Percentiles rank a stretch among this genome's conserved stretches.
phyloP scores from a whole-genome alignment of 2,329 filamentous ascomycete genomes.

The Fusarium continuum region DNA sequence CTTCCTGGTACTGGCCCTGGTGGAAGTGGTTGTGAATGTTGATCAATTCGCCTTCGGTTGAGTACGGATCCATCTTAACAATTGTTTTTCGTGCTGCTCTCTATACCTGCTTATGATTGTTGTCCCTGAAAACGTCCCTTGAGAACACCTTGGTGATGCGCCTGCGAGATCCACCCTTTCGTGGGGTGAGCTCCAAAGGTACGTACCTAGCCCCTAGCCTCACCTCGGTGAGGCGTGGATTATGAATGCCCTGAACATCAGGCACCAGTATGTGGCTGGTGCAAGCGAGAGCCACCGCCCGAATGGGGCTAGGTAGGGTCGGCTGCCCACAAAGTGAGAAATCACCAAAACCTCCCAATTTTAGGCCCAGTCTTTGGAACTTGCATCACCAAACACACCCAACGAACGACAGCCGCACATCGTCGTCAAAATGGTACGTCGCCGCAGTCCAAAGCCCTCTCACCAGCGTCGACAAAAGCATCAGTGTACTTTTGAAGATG shows the following conservation, averaged over 20 bases:
- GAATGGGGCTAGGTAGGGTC: conserved; percentile 46
- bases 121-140: conserved; percentile 35
- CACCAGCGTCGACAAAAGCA: conserved; percentile 13
- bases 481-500: conserved; percentile 6
- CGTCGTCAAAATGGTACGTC: conserved; percentile 62
- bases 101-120: conserved; percentile 17
- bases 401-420: conserved; percentile 54
- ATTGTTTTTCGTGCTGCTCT: conserved; percentile 27
- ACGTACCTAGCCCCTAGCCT: conserved; percentile 34
- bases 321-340: conserved; percentile 56
- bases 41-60: conserved; percentile 75
- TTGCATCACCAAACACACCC: conserved; percentile 55
- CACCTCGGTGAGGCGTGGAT: conserved; percentile 35
- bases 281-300: conserved; percentile 41
- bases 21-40: conserved; percentile 77
- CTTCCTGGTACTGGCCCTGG: conserved; percentile 85
- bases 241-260: conserved; percentile 37
- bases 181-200: conserved; percentile 34
- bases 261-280: conserved; percentile 41
- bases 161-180: conserved; percentile 39
- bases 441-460: conserved; percentile 33
- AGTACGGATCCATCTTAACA: conserved; percentile 73
- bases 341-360: conserved; percentile 56
- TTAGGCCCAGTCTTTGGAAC: conserved; percentile 48
- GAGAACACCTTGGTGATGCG: conserved; percentile 47